Evolutionary conservation across 352 stramenopile genomes (phyloP), one percentile per base, ranked within the genome.

Genomic region (Saprolegnia parasitica): DNA sequence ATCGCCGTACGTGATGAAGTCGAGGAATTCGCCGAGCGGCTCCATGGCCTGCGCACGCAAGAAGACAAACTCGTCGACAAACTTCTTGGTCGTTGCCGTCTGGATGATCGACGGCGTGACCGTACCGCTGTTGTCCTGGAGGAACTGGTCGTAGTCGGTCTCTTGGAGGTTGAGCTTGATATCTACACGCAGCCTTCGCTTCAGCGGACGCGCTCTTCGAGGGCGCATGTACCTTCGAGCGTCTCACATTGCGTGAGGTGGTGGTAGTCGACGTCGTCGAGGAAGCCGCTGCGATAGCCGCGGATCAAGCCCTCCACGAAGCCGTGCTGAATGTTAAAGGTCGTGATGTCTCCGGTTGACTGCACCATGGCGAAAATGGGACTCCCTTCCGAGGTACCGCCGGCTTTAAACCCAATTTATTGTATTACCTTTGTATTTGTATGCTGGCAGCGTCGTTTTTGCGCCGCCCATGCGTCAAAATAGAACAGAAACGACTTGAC

Each of bases 311-410:
- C 96, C 76, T 99, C 97, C 42, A 96, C 77, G 80, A 99, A 99
- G 61, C 96, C 97, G 84, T 99, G 93, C 72, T 98, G 87, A 71
- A 99, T 97, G 81, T 99, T 99, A 81, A 98, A 99, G 42, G 86
- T 96, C 67, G 84, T 78, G 75, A 99, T 92, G 68, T 92, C 87
- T 37, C 96, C 96, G 50, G 93, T 45, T 68, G 62, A 68, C 62
- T 68, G 62, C 62, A 68, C 62, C 62, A 68, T 68, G 40, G 52
- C 52, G 52, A 60, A 60, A 60, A 60, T 60, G 24, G 35, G 24
- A 60, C 52, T 60, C 24, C 24, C 42, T 49, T 49, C 42, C 13
- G 8, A 35, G 29, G 29, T 35, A 35, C 29, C 29, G 42, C 11
- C 42, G 11, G 42, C 18, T 49, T 49, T n/a, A 15, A 8, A 49